phyloP scores from a whole-genome alignment of 2,329 filamentous ascomycete genomes.

The Arthrocladium fulminans region DNA sequence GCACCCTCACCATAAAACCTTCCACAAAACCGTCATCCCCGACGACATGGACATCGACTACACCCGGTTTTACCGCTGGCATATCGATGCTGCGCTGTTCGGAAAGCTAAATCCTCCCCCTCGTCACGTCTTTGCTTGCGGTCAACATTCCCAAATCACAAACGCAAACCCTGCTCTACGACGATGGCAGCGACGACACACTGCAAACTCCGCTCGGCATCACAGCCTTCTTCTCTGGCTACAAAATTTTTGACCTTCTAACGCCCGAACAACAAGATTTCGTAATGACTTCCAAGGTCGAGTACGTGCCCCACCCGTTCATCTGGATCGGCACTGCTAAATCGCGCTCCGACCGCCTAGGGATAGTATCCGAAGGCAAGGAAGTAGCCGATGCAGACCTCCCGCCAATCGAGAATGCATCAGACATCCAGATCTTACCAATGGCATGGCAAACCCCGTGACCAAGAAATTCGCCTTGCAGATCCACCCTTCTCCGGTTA shows the following conservation, averaged over 20 bases:
- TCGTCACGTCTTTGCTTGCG: too few species aligned
- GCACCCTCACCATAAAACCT: too few species aligned
- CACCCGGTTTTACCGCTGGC: too few species aligned
- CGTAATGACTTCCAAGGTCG: constrained; percentile 56
- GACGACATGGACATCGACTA: too few species aligned
- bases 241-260: constrained; percentile 61
- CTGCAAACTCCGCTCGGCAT: constrained; percentile 63
- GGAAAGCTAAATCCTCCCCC: too few species aligned
- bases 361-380: constrained; percentile 57
- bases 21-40: too few species aligned
- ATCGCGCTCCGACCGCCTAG: constrained; percentile 59
- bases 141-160: too few species aligned
- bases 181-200: constrained; percentile 60
- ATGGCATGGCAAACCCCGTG: constrained; percentile 67
- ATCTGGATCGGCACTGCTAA: constrained; percentile 69
- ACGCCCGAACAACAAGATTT: constrained; percentile 59
- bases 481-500: constrained; percentile 63
- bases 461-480: constrained; percentile 62
- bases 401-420: constrained; percentile 52
- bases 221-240: constrained; percentile 65
- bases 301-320: constrained; percentile 72
- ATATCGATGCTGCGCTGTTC: too few species aligned
- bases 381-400: constrained; percentile 54
- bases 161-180: constrained; percentile 60
- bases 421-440: constrained; percentile 61